Percentiles rank a stretch among this genome's conserved stretches.
phyloP scores from a whole-genome alignment of 345 rosid genomes.

The Citrus medica region DNA sequence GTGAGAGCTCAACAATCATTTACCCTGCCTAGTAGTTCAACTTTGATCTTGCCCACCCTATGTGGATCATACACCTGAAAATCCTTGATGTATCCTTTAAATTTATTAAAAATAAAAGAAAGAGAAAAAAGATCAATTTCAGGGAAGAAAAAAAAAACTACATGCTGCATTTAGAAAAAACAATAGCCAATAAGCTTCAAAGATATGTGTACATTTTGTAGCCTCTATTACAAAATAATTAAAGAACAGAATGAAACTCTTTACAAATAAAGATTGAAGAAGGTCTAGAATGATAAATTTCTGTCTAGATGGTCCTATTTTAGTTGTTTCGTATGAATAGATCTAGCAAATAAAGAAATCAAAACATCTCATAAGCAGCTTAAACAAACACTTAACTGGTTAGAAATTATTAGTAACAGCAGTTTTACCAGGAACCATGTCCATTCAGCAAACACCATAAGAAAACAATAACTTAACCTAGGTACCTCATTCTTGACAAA shows the following conservation, averaged over 20 bases:
- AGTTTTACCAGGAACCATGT: no score
- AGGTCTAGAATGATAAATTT: background rate
- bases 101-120: background rate
- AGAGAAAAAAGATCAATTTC: background rate
- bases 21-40: slow-evolving; percentile 83
- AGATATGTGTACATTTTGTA: background rate
- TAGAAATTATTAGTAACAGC: background rate
- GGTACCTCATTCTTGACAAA: background rate
- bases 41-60: slow-evolving; percentile 80
- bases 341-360: background rate
- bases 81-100: slow-evolving; percentile 65
- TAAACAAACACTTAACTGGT: background rate
- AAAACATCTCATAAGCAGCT: background rate
- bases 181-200: background rate
- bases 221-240: background rate
- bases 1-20: slow-evolving; percentile 80
- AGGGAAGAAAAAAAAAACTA: background rate
- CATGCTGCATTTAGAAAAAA: background rate
- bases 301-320: background rate
- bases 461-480: background rate
- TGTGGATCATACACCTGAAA: slow-evolving; percentile 76
- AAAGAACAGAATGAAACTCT: background rate
- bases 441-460: background rate
- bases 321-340: background rate
- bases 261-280: background rate